These are phyloP conservation scores for Penicillium freii DNA, from an alignment of 2,329 filamentous ascomycete genomes.

Conservation along the genomic window DNA sequence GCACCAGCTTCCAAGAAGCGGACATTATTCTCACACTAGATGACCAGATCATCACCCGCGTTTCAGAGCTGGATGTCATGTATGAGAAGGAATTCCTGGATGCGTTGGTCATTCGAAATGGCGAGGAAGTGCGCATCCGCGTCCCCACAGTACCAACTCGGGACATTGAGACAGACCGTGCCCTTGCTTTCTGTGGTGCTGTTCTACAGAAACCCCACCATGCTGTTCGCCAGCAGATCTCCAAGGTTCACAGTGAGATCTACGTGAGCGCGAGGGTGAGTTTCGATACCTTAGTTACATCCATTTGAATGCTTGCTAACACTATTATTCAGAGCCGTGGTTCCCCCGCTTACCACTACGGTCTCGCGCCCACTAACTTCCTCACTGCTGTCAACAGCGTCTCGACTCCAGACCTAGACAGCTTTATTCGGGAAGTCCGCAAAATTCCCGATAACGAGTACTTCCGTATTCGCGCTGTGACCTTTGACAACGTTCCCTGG, in stretches of 20 bases:
- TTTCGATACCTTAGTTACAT: neutral
- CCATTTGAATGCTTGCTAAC: slow-evolving; percentile 7
- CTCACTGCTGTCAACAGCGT: slow-evolving; percentile 93
- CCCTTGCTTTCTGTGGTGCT: slow-evolving; percentile 92
- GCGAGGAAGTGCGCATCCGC: slow-evolving; percentile 71
- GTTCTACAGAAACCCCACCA: slow-evolving; percentile 92
- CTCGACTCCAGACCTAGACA: slow-evolving; percentile 74
- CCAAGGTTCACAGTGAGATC: slow-evolving; percentile 91
- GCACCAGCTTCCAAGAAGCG: slow-evolving; percentile 74
- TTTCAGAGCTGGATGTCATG: slow-evolving; percentile 93
- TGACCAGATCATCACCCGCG: slow-evolving; percentile 85
- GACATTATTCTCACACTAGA: slow-evolving; percentile 92
- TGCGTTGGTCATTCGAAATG: slow-evolving; percentile 81
- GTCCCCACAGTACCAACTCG: slow-evolving; percentile 84
- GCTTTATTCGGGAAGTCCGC: slow-evolving; percentile 76
- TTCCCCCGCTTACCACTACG: slow-evolving; percentile 83
- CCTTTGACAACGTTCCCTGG: slow-evolving; percentile 97
- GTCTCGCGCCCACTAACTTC: slow-evolving; percentile 93
- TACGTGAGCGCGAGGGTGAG: slow-evolving; percentile 79
- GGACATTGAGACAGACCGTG: slow-evolving; percentile 87
- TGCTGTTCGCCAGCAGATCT: slow-evolving; percentile 95
- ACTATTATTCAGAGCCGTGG: slow-evolving; percentile 59
- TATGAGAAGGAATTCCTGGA: slow-evolving; percentile 82
- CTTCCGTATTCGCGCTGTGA: slow-evolving; percentile 95
- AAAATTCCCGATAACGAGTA: slow-evolving; percentile 96